Percentiles rank a stretch among this genome's conserved stretches.
Evolutionary conservation across 345 rosid species (phyloP).

Genomic region (Boechera stricta): DNA sequence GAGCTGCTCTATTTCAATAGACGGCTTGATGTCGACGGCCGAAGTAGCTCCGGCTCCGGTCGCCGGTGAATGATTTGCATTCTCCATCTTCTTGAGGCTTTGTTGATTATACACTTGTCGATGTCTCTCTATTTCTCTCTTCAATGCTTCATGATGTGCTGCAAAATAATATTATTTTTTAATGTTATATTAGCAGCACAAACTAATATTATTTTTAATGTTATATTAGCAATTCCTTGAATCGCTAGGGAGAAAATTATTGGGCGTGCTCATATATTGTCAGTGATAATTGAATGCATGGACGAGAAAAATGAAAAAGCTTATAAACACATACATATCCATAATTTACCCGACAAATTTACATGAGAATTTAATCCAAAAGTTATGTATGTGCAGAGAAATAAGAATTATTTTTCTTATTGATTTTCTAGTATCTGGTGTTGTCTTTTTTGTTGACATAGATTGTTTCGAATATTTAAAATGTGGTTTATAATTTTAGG

Average conservation of each 20-base stretch:
- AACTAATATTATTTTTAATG: background rate
- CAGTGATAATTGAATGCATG: conserved; percentile 28
- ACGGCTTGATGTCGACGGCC: conserved; percentile 40
- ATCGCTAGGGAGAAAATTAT: conserved; percentile 1
- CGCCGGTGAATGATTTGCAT: conserved; percentile 30
- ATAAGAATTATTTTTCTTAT: background rate
- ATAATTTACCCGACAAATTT: background rate
- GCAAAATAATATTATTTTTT: conserved; percentile 27
- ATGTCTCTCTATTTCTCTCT: conserved; percentile 89
- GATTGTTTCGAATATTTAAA: background rate
- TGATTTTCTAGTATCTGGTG: too few relatives aligned
- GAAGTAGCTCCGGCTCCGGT: conserved; percentile 33
- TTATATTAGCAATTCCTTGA: too few relatives aligned
- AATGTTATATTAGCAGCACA: background rate
- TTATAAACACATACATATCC: background rate
- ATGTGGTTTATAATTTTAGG: too few relatives aligned
- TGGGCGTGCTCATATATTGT: conserved; percentile 31
- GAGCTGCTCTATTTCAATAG: conserved; percentile 48
- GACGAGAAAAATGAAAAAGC: background rate
- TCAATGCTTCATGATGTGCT: conserved; percentile 89
- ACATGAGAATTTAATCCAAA: background rate
- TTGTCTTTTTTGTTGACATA: background rate
- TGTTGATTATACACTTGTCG: conserved; percentile 75
- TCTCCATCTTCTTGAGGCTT: conserved; percentile 54
- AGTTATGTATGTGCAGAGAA: background rate